Evolutionary conservation across 352 stramenopile species (phyloP).

Genomic region (Globisporangium spiculum): DNA sequence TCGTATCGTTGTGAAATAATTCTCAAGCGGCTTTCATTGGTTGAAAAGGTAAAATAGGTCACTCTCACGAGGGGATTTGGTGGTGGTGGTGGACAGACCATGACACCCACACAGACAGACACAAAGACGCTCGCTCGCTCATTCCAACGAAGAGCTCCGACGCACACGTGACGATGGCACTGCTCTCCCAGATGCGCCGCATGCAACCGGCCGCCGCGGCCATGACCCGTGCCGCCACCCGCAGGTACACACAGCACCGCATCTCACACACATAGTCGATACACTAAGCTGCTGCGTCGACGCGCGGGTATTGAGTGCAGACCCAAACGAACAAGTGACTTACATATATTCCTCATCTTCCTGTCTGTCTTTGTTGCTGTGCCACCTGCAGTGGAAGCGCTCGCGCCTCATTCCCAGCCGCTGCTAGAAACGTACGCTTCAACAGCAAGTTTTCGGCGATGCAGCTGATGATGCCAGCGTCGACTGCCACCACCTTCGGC

Average conservation of each 20-base stretch:
- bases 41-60: slow-evolving; percentile 7
- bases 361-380: background rate
- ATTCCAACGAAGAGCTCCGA: slow-evolving; percentile 11
- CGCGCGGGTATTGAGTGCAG: background rate
- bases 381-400: slow-evolving; percentile 6
- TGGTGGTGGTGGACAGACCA: slow-evolving; percentile 23
- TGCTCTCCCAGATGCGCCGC: slow-evolving; percentile 56
- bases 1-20: background rate
- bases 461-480: slow-evolving; percentile 34
- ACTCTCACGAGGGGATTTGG: slow-evolving; percentile 19
- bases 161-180: slow-evolving; percentile 30
- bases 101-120: slow-evolving; percentile 3
- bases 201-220: slow-evolving; percentile 46
- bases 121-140: slow-evolving; percentile 22
- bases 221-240: slow-evolving; percentile 26
- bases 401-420: slow-evolving; percentile 22
- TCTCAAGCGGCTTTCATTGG: background rate
- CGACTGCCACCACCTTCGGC: slow-evolving; percentile 34
- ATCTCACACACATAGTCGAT: background rate
- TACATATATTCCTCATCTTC: background rate
- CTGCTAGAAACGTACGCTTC: slow-evolving; percentile 31
- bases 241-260: slow-evolving; percentile 20
- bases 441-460: slow-evolving; percentile 40
- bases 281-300: background rate
- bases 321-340: slow-evolving; percentile 4